Conservation (phyloP, 140 eudicot species). For the Oenanthe javanica region DNA sequence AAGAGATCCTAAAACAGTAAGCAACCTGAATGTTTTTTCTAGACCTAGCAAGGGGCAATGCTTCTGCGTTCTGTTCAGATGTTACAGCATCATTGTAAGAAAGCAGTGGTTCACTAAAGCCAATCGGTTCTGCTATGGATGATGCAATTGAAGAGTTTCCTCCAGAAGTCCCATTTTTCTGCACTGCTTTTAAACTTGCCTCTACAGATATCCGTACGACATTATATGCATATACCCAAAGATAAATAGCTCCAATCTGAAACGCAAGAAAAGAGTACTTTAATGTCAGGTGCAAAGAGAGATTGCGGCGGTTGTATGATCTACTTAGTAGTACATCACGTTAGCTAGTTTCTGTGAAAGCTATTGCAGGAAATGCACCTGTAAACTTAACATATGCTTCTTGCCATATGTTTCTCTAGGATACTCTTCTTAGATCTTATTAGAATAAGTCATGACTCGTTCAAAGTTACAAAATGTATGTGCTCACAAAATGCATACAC, state of each 20-base stretch:
- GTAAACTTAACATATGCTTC: not conserved
- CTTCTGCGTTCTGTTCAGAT: conserved; percentile 16
- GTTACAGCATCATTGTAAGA: not conserved
- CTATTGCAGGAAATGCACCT: too few species aligned
- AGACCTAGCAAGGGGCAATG: conserved; percentile 11
- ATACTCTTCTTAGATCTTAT: not conserved
- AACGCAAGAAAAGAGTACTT: not conserved
- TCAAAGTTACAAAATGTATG: not conserved
- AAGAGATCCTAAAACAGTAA: not conserved
- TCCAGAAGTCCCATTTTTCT: not conserved
- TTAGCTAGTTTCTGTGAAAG: too few species aligned
- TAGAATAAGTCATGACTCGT: not conserved
- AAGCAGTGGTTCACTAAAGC: conserved; percentile 26
- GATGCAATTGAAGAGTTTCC: conserved; percentile 5
- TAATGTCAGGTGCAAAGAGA: too few species aligned
- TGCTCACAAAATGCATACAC: conserved; percentile 15
- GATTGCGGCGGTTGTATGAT: too few species aligned
- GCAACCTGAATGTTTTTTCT: conserved; percentile 24
- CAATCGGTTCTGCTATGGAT: conserved; percentile 4
- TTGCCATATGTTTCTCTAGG: not conserved
- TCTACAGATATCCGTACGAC: conserved; percentile 35
- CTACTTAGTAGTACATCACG: too few species aligned
- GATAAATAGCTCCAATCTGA: conserved; percentile 47
- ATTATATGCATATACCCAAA: conserved; percentile 55
- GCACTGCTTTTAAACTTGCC: conserved; percentile 8